Percentiles rank a stretch among this genome's conserved stretches.
These are phyloP conservation scores for Dactylellina cionopaga DNA, from an alignment of 2,329 filamentous ascomycete genomes.

Conservation along the genomic window DNA sequence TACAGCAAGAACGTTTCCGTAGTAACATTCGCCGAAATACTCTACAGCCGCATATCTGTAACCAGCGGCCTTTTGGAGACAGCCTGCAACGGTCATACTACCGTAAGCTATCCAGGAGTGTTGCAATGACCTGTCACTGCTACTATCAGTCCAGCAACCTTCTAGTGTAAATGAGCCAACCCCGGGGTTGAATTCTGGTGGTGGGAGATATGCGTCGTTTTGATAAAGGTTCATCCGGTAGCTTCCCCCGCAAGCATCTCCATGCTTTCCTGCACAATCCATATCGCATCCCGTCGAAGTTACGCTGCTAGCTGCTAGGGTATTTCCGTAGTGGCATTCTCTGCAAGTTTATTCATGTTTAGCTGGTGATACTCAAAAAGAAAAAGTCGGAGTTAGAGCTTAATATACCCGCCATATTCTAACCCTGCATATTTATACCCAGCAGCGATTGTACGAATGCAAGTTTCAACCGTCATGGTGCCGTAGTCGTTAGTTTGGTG, in stretches of 20 bases:
- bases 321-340: constrained; percentile 7
- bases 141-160: not conserved
- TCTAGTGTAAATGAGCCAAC: not conserved
- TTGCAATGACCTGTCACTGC: not conserved
- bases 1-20: not conserved
- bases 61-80: not conserved
- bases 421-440: constrained; percentile 22
- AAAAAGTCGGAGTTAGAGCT: not conserved
- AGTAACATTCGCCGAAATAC: constrained; percentile 5
- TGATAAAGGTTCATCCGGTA: constrained; percentile 13
- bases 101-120: not conserved
- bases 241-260: not conserved
- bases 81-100: not conserved
- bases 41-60: not conserved
- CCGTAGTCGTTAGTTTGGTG: constrained; percentile 2
- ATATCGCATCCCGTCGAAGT: not conserved
- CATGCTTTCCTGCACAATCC: not conserved
- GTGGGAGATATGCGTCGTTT: not conserved
- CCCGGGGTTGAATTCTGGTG: not conserved
- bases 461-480: constrained; percentile 12
- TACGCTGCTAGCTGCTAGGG: not conserved
- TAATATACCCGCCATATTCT: constrained; percentile 26
- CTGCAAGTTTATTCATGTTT: not conserved
- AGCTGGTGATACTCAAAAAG: no score
- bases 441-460: constrained; percentile 9